Evolutionary conservation across 441 rosid species (phyloP), one percentile per base, ranked within the genome.

Genomic region (Dalechampia spathulata): DNA sequence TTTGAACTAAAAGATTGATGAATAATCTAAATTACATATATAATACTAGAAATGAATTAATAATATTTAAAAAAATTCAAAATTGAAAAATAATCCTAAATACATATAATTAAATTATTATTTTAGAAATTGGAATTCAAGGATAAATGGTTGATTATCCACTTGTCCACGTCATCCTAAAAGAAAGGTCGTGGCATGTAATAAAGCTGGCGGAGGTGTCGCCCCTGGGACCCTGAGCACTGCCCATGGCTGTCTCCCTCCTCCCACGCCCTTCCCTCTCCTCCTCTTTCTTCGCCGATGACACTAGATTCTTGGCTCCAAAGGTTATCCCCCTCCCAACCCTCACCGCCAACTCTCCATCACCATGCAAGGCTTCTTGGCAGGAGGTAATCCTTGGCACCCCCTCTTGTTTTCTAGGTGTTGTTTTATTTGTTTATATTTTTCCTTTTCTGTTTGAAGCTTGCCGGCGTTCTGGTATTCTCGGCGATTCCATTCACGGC

Each of bases 401-500:
- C 19, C 21, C 1, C 6, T 55, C 38, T 45, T 15, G 4, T 22
- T 19, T 40, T 15, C 8, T 8, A 2, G 1, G n/a, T 15, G 19
- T 16, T 28, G 27, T 4, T 7, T 43, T 44, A n/a, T 40, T 14
- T 23, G 4, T 13, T 38, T 4, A 30, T 30, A 30, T 8, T 4
- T 8, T 30, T 30, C 5, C 4, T 3, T 30, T 30, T 30, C 5
- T 30, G 36, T 57, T 52, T 52, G 55, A 27, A 90, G 98, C 87
- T 87, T 19, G 95, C 83, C 8, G 96, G 96, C 23, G 93, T 91
- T 62, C 67, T 91, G 68, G 82, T 87, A 17, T 83, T 91, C 77
- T 91, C 96, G 28, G 95, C 96, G 45, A 74, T 85, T 55, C 98
- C 98, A 0, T 90, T 87, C 76, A 85, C 93, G 38, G 90, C 78